These are phyloP conservation scores for Mucor plumbeus DNA, from an alignment of 371 early-diverging fungal species.

Conservation along the genomic window DNA sequence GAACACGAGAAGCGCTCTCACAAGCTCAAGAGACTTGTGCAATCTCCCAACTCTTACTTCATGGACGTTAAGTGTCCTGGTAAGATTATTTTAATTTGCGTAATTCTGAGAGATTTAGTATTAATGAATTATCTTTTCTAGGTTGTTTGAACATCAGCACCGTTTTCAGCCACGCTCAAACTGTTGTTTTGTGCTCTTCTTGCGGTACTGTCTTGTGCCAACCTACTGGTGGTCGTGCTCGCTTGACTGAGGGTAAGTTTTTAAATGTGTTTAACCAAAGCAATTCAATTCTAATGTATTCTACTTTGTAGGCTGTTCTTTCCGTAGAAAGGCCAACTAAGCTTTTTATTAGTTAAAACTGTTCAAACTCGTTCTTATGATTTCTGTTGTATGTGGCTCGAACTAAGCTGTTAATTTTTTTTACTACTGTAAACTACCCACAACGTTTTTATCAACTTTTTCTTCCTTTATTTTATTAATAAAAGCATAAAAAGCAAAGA, in stretches of 20 bases:
- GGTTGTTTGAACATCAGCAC: slow-evolving; percentile 96
- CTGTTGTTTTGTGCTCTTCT: slow-evolving; percentile 93
- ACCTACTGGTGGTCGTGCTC: slow-evolving; percentile 98
- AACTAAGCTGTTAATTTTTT: slow-evolving; percentile 1
- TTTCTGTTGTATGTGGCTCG: not conserved
- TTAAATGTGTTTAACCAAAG: not conserved
- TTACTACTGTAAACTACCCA: not conserved
- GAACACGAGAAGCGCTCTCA: slow-evolving; percentile 91
- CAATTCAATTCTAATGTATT: not conserved
- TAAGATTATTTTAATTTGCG: slow-evolving; percentile 30
- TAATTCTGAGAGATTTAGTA: not conserved
- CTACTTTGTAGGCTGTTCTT: slow-evolving; percentile 9
- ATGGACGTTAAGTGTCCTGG: slow-evolving; percentile 99
- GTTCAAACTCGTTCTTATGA: not conserved
- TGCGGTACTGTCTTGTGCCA: slow-evolving; percentile 97
- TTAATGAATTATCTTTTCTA: slow-evolving; percentile 20
- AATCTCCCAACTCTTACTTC: slow-evolving; percentile 99
- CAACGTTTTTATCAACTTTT: not conserved
- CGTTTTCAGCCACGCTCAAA: slow-evolving; percentile 98
- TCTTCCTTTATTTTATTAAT: not conserved
- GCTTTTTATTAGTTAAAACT: not conserved
- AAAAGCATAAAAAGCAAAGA: slow-evolving; percentile 7
- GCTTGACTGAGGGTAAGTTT: slow-evolving; percentile 81
- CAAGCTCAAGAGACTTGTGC: slow-evolving; percentile 99
- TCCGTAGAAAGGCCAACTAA: slow-evolving; percentile 27